Base-by-base conservation (phyloP, 1,139 yeast species). In the Groenewaldozyma sp. region DNA sequence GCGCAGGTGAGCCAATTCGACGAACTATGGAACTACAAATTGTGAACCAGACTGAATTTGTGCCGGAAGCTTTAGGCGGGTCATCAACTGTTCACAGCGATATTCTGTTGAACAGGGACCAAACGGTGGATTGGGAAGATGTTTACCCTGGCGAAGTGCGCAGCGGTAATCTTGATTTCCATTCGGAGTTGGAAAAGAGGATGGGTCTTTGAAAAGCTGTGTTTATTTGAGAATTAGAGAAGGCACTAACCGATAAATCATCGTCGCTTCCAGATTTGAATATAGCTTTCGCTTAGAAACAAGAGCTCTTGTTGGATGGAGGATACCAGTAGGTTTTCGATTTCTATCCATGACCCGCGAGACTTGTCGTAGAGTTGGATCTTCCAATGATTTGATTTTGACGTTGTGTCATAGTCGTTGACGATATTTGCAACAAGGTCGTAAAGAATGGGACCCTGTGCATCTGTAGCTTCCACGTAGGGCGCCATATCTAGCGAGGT, bases 1-100 rank as follows among this genome's bases (percentile, higher is more conserved):
- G 98, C 22, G 81, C 94, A 35, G 95, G 94, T 10, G 97, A 84
- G 55, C 95, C 97, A 5, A 78, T 91, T 51, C 80, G 86, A 60
- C 74, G 96, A 58, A 76, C 82, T 22, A 83, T 91, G 83, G 97
- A 93, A 51, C 65, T 84, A 55, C 70, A 74, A 42, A 73, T 86
- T 28, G 81, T 88, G n/a, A 76, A 76, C 35, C 68, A 71, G 37
- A 74, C 84, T n/a, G 86, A 81, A 42, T 76, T 76, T 59, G 74
- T 70, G 49, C 94, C 94, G n/a, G 60, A 68, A 38, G 65, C 76
- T 39, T 76, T 83, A 3, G 79, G 78, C 16, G 56, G 71, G 9
- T 54, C 67, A n/a, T 50, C 68, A 7, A 65, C 69, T 38, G 48
- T 84, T 52, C 94, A 84, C 56, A 72, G 68, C 44, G 96, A 88